phyloP scores from a whole-genome alignment of 768 basidiomycete genomes.

The Naganishia onofrii region DNA sequence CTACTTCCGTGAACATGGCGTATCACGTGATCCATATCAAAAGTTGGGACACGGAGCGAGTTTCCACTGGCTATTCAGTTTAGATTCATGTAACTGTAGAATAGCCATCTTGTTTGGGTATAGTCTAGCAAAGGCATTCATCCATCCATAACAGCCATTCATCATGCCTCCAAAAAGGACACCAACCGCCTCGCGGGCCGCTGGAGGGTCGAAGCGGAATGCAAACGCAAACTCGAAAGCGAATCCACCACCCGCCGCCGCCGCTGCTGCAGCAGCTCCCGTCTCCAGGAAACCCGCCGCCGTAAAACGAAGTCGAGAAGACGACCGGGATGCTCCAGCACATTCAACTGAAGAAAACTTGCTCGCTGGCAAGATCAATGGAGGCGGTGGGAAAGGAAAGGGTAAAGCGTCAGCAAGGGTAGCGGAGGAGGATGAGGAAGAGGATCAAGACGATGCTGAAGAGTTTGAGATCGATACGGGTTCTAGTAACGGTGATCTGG shows the following conservation, averaged over 20 bases:
- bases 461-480: slow-evolving; percentile 34
- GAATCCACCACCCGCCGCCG: neutral
- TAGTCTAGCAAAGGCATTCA: too few relatives aligned
- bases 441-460: slow-evolving; percentile 39
- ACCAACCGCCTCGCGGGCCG: neutral
- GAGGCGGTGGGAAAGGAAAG: neutral
- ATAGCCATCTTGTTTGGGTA: too few relatives aligned
- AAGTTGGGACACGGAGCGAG: too few relatives aligned
- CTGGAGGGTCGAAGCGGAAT: neutral
- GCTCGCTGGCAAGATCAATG: slow-evolving; percentile 2
- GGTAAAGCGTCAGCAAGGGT: neutral
- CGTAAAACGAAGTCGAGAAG: slow-evolving; percentile 20
- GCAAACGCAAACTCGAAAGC: neutral
- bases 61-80: too few relatives aligned
- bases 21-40: too few relatives aligned
- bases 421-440: slow-evolving; percentile 37
- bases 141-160: neutral
- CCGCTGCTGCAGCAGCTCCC: neutral
- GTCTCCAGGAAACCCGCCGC: neutral
- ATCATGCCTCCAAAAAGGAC: neutral
- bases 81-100: too few relatives aligned
- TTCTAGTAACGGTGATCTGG: slow-evolving; percentile 26
- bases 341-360: slow-evolving; percentile 1
- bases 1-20: too few relatives aligned
- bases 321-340: neutral